A percentile compares a stretch with the other conserved stretches of the same genome.
These are phyloP conservation scores for Candida dajiaensis DNA, from an alignment of 805 yeast genomes.

Conservation along the genomic window DNA sequence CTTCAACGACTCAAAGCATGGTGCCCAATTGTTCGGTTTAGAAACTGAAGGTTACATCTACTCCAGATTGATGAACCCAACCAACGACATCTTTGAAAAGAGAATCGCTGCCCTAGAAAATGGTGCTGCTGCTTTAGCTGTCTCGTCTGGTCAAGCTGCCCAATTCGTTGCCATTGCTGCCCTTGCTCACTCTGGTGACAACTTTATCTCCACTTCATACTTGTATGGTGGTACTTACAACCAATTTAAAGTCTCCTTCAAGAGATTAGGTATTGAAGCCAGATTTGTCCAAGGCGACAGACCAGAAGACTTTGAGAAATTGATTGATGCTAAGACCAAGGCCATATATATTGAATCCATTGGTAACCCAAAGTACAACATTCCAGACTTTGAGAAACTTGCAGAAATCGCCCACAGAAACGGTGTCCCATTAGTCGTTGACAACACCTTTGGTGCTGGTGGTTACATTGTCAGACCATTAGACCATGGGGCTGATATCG, in stretches of 20 bases:
- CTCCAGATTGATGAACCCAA: constrained; percentile 89
- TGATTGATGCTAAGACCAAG: constrained; percentile 79
- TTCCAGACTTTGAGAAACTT: constrained; percentile 83
- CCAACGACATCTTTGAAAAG: constrained; percentile 84
- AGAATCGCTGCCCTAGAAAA: constrained; percentile 87
- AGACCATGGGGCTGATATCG: constrained; percentile 86
- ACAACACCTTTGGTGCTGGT: constrained; percentile 97
- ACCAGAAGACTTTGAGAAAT: constrained; percentile 62
- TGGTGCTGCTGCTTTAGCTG: constrained; percentile 87
- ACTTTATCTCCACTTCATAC: constrained; percentile 79
- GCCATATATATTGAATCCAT: constrained; percentile 86
- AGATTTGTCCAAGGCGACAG: constrained; percentile 81
- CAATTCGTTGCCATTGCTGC: constrained; percentile 80
- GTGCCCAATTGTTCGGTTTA: constrained; percentile 84
- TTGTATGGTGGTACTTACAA: constrained; percentile 96
- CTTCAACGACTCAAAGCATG: constrained; percentile 84
- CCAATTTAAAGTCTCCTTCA: constrained; percentile 89
- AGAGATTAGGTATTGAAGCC: constrained; percentile 80
- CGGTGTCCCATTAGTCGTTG: constrained; percentile 88
- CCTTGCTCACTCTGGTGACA: constrained; percentile 84
- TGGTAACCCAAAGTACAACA: constrained; percentile 89
- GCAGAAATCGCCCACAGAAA: constrained; percentile 73
- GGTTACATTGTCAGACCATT: constrained; percentile 82
- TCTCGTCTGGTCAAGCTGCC: constrained; percentile 96
- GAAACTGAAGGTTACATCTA: constrained; percentile 83